Conservation (phyloP, 192 early-diverging fungal genomes). For the Coemansia sp. region DNA sequence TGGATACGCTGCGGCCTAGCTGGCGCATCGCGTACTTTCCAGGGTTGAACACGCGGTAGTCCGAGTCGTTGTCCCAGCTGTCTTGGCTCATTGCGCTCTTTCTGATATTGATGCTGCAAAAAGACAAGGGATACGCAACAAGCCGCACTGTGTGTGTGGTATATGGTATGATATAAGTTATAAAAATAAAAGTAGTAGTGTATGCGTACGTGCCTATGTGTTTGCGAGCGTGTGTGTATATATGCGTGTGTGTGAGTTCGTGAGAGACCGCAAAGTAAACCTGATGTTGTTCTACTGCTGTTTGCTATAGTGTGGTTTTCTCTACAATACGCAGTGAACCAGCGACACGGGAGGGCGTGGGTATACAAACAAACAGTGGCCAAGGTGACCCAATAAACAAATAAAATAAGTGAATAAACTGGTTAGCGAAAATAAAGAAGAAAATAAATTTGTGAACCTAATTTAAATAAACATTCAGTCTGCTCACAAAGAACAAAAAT, state of each 20-base stretch:
- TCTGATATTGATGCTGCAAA: not conserved
- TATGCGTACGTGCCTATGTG: too few species aligned
- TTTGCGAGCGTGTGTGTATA: not conserved
- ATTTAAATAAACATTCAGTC: too few species aligned
- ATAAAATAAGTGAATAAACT: not conserved
- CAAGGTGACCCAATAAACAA: too few species aligned
- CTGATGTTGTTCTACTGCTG: not conserved
- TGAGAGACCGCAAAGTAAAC: not conserved
- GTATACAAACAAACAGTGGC: not conserved
- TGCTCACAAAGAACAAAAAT: not conserved
- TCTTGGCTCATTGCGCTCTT: constrained; percentile 21
- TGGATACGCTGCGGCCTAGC: constrained; percentile 48
- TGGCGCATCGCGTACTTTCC: constrained; percentile 47
- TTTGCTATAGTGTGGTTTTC: not conserved
- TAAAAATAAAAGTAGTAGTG: not conserved
- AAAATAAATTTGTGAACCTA: too few species aligned
- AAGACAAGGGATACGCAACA: not conserved
- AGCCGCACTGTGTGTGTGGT: not conserved
- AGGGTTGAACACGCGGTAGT: constrained; percentile 43
- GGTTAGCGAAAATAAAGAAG: not conserved
- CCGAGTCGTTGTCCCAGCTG: constrained; percentile 50
- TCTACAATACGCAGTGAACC: not conserved
- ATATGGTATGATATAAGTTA: not conserved
- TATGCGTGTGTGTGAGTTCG: not conserved
- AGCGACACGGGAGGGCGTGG: not conserved